Conservation (phyloP, 2,329 filamentous ascomycete species). For the Paraconiothyrium brasiliense region DNA sequence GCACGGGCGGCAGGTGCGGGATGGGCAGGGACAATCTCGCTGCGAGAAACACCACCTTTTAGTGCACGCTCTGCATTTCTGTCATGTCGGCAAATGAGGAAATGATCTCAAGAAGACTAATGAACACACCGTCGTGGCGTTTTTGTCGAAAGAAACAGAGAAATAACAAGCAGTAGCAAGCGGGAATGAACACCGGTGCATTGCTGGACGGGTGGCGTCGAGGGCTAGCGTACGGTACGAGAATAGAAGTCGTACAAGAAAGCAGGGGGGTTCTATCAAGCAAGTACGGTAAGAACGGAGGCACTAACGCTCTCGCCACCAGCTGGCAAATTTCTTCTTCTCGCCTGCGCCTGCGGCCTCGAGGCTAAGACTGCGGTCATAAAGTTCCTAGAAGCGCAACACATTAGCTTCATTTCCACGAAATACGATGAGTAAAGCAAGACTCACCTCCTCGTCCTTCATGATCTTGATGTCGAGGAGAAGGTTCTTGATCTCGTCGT, state of each 20-base stretch:
- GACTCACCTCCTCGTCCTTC: slow-evolving; percentile 85
- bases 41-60: slow-evolving; percentile 31
- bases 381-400: slow-evolving; percentile 61
- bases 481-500: slow-evolving; percentile 76
- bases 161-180: neutral
- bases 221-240: neutral
- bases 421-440: neutral
- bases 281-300: slow-evolving; percentile 26
- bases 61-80: slow-evolving; percentile 32
- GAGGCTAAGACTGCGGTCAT: slow-evolving; percentile 66
- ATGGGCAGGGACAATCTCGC: slow-evolving; percentile 38
- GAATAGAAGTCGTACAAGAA: neutral
- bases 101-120: too few species aligned
- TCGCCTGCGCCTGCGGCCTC: slow-evolving; percentile 59
- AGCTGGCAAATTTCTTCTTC: slow-evolving; percentile 54
- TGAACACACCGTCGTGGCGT: slow-evolving; percentile 1
- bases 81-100: too few species aligned
- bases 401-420: neutral
- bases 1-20: slow-evolving; percentile 36
- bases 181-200: neutral
- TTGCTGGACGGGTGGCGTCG: neutral
- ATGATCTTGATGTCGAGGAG: slow-evolving; percentile 84
- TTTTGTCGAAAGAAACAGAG: neutral
- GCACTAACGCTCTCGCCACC: slow-evolving; percentile 58
- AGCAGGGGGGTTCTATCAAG: neutral